Base-by-base conservation (phyloP, 2,329 filamentous ascomycete genomes). In the Curvularia lunata region DNA sequence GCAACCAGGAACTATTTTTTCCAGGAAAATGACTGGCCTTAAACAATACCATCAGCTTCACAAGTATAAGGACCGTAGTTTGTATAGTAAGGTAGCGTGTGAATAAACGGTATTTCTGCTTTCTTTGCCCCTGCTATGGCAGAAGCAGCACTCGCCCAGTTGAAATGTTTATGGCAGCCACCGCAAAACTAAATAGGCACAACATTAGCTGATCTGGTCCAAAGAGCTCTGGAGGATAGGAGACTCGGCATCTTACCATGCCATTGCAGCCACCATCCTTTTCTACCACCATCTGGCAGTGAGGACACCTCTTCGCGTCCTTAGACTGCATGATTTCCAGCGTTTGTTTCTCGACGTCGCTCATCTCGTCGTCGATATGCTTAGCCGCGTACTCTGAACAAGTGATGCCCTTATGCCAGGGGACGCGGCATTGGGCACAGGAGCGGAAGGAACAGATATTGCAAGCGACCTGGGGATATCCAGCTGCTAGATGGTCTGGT, bases 251-350 rank as follows among this genome's bases (percentile, higher is more conserved):
- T n/a, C 43, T 37, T 38, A 50, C 46, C 66, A 72, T 71, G 23
- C 55, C 60, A 30, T 68, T 51, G 34, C 71, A 73, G 0, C 71
- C 71, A 1, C 69, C 69, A 21, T 71, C 68, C 37, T 72, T 72
- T 53, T 72, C 70, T 27, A 74, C 69, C 1, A 73, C 66, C 1
- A 74, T 43, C 13, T 66, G 61, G 54, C 71, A 74, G 28, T 73
- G 71, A 1, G 71, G 69, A 57, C 71, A 74, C 2, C 71, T 61
- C 40, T 65, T 70, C 1, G 64, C 70, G 42, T 71, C 66, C 30
- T 63, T 67, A 3, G 42, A 41, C 48, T 72, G 66, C 65, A 74
- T 66, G 0, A 70, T 18, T 28, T 62, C 32, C 27, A 73, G 59
- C 5, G 61, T 69, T 0, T 65, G 57, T 21, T 65, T 70, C 53